phyloP scores from a whole-genome alignment of 768 basidiomycete genomes.

The Chalciporus piperatus region DNA sequence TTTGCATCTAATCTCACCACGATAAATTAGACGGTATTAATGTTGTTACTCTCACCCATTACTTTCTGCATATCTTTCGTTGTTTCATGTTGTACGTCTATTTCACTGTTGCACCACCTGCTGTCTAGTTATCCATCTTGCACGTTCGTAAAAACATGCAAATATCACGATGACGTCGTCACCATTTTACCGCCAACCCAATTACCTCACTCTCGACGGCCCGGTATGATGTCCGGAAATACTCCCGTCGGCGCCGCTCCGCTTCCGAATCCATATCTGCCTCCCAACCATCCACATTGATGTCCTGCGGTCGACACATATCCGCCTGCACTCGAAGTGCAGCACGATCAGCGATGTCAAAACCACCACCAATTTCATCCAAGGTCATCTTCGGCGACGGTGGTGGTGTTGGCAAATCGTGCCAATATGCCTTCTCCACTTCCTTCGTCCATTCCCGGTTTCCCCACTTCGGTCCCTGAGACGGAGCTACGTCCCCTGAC shows the following conservation, averaged over 20 bases:
- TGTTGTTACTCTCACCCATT: conserved; percentile 8
- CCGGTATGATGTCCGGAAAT: conserved; percentile 77
- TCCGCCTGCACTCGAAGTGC: conserved; percentile 41
- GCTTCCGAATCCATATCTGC: conserved; percentile 40
- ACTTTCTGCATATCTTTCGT: conserved; percentile 15
- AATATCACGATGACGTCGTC: conserved; percentile 15
- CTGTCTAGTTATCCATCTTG: too few relatives aligned
- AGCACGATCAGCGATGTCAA: conserved; percentile 34
- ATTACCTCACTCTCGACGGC: conserved; percentile 85
- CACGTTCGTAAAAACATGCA: too few relatives aligned
- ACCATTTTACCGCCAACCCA: conserved; percentile 77
- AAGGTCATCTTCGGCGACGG: conserved; percentile 33
- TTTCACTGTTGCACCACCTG: not conserved
- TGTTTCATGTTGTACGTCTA: conserved; percentile 22
- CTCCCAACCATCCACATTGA: conserved; percentile 35
- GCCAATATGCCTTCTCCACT: conserved; percentile 87
- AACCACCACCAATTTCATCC: conserved; percentile 1
- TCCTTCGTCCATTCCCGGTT: conserved; percentile 77
- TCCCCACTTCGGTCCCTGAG: conserved; percentile 68
- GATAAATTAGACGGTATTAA: conserved; percentile 30
- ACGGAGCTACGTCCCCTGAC: conserved; percentile 20
- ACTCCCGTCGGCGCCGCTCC: conserved; percentile 40
- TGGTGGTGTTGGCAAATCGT: conserved; percentile 44
- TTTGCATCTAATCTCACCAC: conserved; percentile 17
- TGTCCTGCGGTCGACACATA: conserved; percentile 33